Conservation (phyloP, 495 filamentous ascomycete genomes). For the Tuber aestivum region DNA sequence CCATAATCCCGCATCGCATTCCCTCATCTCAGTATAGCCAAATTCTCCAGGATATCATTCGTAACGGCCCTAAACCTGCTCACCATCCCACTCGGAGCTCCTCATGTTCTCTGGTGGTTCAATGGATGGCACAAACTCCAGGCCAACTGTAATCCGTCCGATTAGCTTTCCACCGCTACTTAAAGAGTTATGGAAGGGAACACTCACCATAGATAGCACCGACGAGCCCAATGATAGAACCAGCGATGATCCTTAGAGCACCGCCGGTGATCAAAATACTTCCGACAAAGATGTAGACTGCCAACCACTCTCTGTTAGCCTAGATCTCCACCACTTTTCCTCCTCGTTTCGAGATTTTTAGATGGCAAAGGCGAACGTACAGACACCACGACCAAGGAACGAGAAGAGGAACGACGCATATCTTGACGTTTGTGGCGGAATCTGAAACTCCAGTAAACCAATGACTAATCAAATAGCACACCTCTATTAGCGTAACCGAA, state of each 20-base stretch:
- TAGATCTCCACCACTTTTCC: neutral
- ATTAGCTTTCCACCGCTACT: neutral
- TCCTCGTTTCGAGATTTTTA: slow-evolving; percentile 3
- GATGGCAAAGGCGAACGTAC: slow-evolving; percentile 53
- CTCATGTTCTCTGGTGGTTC: slow-evolving; percentile 98
- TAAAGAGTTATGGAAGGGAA: neutral
- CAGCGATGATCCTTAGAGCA: slow-evolving; percentile 57
- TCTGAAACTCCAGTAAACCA: slow-evolving; percentile 79
- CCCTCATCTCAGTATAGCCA: neutral
- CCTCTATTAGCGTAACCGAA: slow-evolving; percentile 10
- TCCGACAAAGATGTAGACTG: slow-evolving; percentile 96
- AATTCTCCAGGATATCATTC: slow-evolving; percentile 2
- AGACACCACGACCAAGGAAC: slow-evolving; percentile 89
- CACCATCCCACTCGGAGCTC: slow-evolving; percentile 49
- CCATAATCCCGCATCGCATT: neutral
- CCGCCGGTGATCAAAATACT: slow-evolving; percentile 66
- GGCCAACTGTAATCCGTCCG: slow-evolving; percentile 47
- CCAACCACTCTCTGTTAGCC: slow-evolving; percentile 5
- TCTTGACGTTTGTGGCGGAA: slow-evolving; percentile 81
- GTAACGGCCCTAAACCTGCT: slow-evolving; percentile 37
- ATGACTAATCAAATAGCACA: slow-evolving; percentile 48
- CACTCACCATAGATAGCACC: slow-evolving; percentile 62
- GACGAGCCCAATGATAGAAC: slow-evolving; percentile 64
- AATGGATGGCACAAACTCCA: slow-evolving; percentile 93
- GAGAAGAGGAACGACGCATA: slow-evolving; percentile 98